Conservation (phyloP, 2,329 filamentous ascomycete genomes). For the Aspergillus tubingensis region DNA sequence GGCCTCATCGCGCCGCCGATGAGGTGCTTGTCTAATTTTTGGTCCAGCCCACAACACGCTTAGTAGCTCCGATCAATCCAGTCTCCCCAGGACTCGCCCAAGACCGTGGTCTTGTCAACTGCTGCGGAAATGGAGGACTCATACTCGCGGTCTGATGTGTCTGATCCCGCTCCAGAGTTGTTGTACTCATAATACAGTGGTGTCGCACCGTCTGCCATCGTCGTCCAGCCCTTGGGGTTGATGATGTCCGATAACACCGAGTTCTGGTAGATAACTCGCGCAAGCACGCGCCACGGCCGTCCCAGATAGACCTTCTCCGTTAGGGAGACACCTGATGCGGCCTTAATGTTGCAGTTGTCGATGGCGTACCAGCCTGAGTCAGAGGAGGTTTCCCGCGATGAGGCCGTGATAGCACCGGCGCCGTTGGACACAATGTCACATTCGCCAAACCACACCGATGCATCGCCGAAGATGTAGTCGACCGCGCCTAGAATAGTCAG, state of each 20-base stretch:
- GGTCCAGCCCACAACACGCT: not conserved
- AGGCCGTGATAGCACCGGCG: slow-evolving; percentile 35
- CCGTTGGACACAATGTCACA: slow-evolving; percentile 39
- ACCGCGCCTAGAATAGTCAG: slow-evolving; percentile 26
- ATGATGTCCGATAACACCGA: slow-evolving; percentile 31
- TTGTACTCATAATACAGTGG: slow-evolving; percentile 35
- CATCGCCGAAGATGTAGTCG: slow-evolving; percentile 41
- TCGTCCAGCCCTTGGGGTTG: slow-evolving; percentile 36
- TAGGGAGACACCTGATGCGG: slow-evolving; percentile 21
- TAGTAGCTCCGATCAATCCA: slow-evolving; percentile 22
- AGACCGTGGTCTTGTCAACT: slow-evolving; percentile 29
- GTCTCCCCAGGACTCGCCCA: slow-evolving; percentile 24
- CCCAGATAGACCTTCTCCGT: slow-evolving; percentile 34
- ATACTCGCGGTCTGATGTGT: slow-evolving; percentile 23
- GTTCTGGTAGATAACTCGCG: slow-evolving; percentile 39
- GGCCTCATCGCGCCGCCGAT: slow-evolving; percentile 15
- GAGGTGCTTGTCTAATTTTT: slow-evolving; percentile 18
- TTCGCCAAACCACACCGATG: slow-evolving; percentile 31
- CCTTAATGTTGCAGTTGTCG: slow-evolving; percentile 31
- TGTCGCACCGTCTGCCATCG: slow-evolving; percentile 33
- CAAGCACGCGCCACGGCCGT: slow-evolving; percentile 36
- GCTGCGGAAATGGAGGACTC: slow-evolving; percentile 25
- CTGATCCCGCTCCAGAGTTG: slow-evolving; percentile 29
- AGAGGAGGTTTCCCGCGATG: slow-evolving; percentile 23
- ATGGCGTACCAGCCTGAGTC: slow-evolving; percentile 37